These are phyloP conservation scores for Prunus davidiana DNA, from an alignment of 306 rosid genomes.

Conservation along the genomic window DNA sequence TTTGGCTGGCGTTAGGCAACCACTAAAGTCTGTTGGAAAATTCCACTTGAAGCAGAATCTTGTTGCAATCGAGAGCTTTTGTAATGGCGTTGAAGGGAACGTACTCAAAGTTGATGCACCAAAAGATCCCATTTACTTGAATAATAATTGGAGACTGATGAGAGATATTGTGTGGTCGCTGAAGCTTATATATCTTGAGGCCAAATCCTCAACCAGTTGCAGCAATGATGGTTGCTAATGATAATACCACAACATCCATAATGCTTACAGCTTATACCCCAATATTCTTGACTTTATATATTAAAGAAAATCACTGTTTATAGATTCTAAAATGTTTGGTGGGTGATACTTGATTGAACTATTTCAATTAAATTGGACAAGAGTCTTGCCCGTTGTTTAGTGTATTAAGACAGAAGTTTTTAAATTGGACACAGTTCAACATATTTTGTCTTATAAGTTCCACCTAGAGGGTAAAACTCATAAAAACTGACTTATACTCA, in stretches of 20 bases:
- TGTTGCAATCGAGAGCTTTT: slow-evolving; percentile 14
- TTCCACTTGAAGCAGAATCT: slow-evolving; percentile 29
- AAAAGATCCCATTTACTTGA: slow-evolving; percentile 21
- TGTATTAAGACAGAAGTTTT: fast-evolving
- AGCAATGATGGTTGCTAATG: slow-evolving; percentile 22
- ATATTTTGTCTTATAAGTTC: no score
- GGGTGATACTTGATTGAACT: no score
- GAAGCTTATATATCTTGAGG: not conserved
- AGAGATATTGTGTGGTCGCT: not conserved
- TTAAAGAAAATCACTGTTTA: not conserved
- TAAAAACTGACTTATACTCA: no score
- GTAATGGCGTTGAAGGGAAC: slow-evolving; percentile 24
- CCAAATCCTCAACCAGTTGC: slow-evolving; percentile 4
- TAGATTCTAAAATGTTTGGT: not conserved
- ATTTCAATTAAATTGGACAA: no score
- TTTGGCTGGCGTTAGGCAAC: not conserved
- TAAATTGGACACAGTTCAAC: no score
- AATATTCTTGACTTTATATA: not conserved
- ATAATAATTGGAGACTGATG: slow-evolving; percentile 27
- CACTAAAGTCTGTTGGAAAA: slow-evolving; percentile 6
- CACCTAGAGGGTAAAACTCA: no score
- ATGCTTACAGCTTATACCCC: slow-evolving; percentile 10
- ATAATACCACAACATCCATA: slow-evolving; percentile 3
- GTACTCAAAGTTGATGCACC: slow-evolving; percentile 37
- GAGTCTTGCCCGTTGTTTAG: no score